phyloP scores from a whole-genome alignment of 139 green algal species.

The Tetradesmus lagerheimii region DNA sequence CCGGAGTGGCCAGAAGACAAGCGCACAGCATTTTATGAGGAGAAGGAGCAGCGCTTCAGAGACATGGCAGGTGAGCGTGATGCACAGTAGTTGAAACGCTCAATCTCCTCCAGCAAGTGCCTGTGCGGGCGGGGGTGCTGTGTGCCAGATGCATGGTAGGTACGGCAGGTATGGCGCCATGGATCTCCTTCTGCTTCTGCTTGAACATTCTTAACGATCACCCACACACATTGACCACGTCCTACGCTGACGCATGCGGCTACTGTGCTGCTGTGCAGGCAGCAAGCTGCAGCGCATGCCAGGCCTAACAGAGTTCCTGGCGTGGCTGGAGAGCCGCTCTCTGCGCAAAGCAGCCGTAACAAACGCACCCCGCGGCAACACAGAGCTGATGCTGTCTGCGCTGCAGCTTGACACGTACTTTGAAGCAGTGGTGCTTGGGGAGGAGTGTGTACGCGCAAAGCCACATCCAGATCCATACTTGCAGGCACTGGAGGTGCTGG shows the following conservation, averaged over 20 bases:
- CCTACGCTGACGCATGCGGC: too few relatives aligned
- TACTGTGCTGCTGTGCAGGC: background rate
- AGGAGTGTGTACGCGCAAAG: constrained; percentile 80
- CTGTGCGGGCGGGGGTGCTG: too few relatives aligned
- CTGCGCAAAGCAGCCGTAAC: constrained; percentile 81
- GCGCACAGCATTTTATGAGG: constrained; percentile 63
- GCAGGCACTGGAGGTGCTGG: constrained; percentile 65
- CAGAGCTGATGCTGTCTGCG: constrained; percentile 78
- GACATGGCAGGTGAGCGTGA: constrained; percentile 56
- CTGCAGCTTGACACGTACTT: constrained; percentile 77
- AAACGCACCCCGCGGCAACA: constrained; percentile 84
- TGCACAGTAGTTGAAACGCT: background rate
- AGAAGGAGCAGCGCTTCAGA: constrained; percentile 80
- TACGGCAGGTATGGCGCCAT: too few relatives aligned
- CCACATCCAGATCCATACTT: constrained; percentile 85
- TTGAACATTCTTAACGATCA: too few relatives aligned
- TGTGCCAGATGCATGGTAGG: too few relatives aligned
- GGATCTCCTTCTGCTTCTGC: too few relatives aligned
- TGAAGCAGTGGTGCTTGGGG: constrained; percentile 71
- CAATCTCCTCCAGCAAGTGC: too few relatives aligned
- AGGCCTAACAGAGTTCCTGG: constrained; percentile 75
- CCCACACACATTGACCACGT: too few relatives aligned
- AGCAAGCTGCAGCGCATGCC: constrained; percentile 51
- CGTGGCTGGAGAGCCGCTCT: constrained; percentile 59
- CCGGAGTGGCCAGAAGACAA: constrained; percentile 68